phyloP scores from a whole-genome alignment of 2,329 filamentous ascomycete genomes.

The Curvularia sp. region DNA sequence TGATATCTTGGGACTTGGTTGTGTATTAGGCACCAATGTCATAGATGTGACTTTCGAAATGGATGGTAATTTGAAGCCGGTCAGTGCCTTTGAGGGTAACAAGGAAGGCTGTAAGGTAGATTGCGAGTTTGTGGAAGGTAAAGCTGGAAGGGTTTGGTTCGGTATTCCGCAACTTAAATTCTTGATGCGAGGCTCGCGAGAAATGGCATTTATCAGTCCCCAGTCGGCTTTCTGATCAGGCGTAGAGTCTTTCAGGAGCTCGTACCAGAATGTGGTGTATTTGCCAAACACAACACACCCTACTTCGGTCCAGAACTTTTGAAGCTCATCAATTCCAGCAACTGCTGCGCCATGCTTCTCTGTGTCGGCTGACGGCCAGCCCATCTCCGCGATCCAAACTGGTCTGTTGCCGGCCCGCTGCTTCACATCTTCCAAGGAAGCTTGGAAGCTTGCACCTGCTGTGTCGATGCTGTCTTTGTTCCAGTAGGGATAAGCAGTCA shows the following conservation, averaged over 20 bases:
- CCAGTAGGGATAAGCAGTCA: constrained; percentile 48
- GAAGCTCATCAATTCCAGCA: constrained; percentile 32
- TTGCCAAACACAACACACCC: constrained; percentile 42
- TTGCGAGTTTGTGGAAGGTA: constrained; percentile 3
- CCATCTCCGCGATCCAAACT: constrained; percentile 49
- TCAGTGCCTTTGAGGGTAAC: background rate
- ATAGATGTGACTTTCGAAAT: background rate
- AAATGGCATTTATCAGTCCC: constrained; percentile 31
- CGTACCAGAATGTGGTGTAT: constrained; percentile 46
- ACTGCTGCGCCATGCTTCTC: constrained; percentile 18
- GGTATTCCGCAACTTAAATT: constrained; percentile 30
- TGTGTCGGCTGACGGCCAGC: constrained; percentile 39
- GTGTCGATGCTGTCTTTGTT: constrained; percentile 40
- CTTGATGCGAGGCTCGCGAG: constrained; percentile 28
- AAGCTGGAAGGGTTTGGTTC: background rate
- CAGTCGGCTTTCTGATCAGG: constrained; percentile 33
- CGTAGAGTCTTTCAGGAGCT: constrained; percentile 36
- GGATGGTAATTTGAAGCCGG: background rate
- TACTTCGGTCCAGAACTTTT: constrained; percentile 42
- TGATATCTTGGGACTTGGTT: background rate
- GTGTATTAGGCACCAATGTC: background rate
- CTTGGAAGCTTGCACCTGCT: constrained; percentile 49
- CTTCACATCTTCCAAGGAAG: constrained; percentile 30
- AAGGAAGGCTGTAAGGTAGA: background rate
- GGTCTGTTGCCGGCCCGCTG: constrained; percentile 30